Conservation (phyloP, 2,329 filamentous ascomycete species). For the Thielaviopsis musarum region DNA sequence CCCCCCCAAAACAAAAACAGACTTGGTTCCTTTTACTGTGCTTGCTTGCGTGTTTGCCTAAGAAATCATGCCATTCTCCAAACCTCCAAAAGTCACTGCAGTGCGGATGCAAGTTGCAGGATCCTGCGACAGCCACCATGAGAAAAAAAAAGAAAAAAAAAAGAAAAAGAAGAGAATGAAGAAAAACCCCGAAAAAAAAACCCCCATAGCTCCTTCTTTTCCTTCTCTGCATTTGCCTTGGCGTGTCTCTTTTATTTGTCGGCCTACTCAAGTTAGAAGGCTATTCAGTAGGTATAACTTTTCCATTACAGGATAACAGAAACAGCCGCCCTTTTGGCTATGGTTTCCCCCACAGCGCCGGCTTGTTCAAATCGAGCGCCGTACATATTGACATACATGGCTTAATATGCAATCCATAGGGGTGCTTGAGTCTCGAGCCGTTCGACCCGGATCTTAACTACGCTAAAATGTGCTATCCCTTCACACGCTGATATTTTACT, state of each 20-base stretch:
- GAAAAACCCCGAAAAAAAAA: no score
- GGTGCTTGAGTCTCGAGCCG: background rate
- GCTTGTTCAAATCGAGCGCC: background rate
- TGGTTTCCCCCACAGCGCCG: background rate
- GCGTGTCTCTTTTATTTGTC: no score
- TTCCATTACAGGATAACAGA: background rate
- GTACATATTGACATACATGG: background rate
- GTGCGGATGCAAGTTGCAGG: background rate
- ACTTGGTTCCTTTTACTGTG: background rate
- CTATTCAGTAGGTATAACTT: background rate
- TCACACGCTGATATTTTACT: no score
- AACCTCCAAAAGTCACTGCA: background rate
- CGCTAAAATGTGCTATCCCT: no score
- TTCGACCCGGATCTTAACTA: no score
- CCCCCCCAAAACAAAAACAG: no score
- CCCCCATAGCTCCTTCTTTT: no score
- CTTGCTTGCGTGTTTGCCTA: background rate
- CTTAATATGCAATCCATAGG: background rate
- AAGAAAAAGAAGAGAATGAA: background rate
- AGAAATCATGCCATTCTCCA: background rate
- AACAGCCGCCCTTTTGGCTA: background rate
- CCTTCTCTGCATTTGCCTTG: no score
- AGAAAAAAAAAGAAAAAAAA: background rate
- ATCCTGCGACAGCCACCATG: background rate
- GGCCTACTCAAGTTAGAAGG: no score